Percentiles rank a stretch among this genome's conserved stretches.
Evolutionary conservation across 2,329 filamentous ascomycete species (phyloP).

Genomic region (Epichloe gansuensis): DNA sequence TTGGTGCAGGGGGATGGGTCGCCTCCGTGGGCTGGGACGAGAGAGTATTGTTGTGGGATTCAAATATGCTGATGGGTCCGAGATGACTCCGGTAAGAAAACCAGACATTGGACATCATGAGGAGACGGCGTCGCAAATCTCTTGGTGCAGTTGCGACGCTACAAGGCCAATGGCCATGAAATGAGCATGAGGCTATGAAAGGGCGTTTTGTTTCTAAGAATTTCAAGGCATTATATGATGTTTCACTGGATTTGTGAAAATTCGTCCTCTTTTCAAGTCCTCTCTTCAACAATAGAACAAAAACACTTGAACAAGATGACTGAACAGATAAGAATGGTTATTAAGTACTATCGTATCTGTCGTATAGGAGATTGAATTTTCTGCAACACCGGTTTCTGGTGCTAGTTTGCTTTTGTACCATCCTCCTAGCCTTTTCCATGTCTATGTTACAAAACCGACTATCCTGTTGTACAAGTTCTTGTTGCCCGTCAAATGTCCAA

Average conservation of each 20-base stretch:
- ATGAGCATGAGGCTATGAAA: neutral
- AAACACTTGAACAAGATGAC: neutral
- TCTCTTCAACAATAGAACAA: neutral
- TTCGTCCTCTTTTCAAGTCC: too few relatives aligned
- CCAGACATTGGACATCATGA: neutral
- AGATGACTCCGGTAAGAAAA: conserved; percentile 7
- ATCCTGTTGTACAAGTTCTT: conserved; percentile 3
- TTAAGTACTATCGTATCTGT: neutral
- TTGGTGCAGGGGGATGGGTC: conserved; percentile 90
- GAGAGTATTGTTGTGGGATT: conserved; percentile 82
- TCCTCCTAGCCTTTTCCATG: neutral
- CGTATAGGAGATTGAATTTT: conserved; percentile 2
- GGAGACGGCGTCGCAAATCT: too few relatives aligned
- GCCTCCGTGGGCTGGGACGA: conserved; percentile 94
- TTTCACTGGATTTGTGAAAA: neutral
- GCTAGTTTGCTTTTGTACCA: neutral
- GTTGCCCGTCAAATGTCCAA: neutral
- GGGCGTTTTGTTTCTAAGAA: neutral
- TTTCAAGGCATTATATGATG: neutral
- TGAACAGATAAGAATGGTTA: neutral
- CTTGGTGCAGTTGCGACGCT: neutral
- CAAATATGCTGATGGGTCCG: conserved; percentile 36
- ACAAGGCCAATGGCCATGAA: neutral
- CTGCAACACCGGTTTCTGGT: neutral
- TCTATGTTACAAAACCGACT: conserved; percentile 2